Base-by-base conservation (phyloP, 2,329 filamentous ascomycete genomes). In the Teratosphaeria pseudoeucalypti region DNA sequence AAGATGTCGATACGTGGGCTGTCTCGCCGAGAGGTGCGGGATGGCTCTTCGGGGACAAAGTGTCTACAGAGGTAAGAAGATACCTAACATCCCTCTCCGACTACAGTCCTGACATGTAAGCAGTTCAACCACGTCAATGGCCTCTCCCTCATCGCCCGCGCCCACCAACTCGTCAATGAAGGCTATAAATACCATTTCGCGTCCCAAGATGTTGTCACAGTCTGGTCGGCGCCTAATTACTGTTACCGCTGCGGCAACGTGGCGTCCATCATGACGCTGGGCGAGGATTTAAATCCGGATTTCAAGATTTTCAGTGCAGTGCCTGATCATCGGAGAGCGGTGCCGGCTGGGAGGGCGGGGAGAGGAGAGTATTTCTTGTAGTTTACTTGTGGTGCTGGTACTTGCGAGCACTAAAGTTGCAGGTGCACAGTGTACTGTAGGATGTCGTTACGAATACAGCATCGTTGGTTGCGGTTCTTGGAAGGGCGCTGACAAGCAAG, bases 211-310 rank as follows among this genome's bases (percentile, higher is more conserved):
- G 92, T 96, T 52, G 92, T 96, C 19, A 88, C 85, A 1, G 85
- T 88, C 27, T 88, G 85, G 92, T 95, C 89, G 0, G 92, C 92
- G 10, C 92, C 92, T 0, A 96, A 96, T 73, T 96, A 96, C 79
- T 96, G 92, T 77, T 96, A 96, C 76, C 85, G 90, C 64, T 96
- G 92, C 70, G 92, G 92, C 58, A 97, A 97, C 69, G 92, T 88
- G 62, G 85, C 85, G 23, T 85, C 82, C 5, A 95, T 96, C 72
- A 96, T 96, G 86, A 91, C 91, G 57, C 85, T 96, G 32, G 86
- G 88, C 65, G 87, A 88, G 69, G 88, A 94, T 69, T 80, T 96
- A 57, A 86, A 90, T 62, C 91, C 92, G 34, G 90, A 89, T 69
- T 99, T 99, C 78, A 94, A 87, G 73, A 94, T 95, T 70, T 95